These are phyloP conservation scores for Diaporthe aspalathi DNA, from an alignment of 2,329 filamentous ascomycete species.

Conservation along the genomic window DNA sequence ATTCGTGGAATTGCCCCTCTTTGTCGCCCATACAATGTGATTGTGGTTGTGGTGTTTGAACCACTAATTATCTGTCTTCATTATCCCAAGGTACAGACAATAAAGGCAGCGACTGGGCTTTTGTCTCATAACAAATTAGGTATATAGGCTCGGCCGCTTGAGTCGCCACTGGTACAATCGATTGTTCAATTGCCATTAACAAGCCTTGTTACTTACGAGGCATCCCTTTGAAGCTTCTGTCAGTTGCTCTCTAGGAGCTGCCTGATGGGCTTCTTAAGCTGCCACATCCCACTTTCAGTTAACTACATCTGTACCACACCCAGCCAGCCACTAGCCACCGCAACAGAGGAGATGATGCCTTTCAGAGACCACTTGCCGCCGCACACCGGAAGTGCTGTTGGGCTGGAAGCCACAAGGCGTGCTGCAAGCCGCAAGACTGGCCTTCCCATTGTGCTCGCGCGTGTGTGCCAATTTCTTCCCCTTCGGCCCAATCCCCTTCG, in stretches of 20 bases:
- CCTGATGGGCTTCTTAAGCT: not conserved
- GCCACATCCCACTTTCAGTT: not conserved
- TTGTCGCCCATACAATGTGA: not conserved
- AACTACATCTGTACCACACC: not conserved
- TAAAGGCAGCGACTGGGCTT: not conserved
- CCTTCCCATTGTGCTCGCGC: constrained; percentile 23
- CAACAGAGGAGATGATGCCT: constrained; percentile 8
- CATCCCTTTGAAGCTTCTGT: not conserved
- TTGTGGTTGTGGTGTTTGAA: not conserved
- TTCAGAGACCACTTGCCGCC: not conserved
- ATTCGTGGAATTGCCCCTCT: not conserved
- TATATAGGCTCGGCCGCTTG: not conserved
- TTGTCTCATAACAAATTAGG: not conserved
- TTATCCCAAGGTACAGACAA: not conserved
- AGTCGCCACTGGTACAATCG: not conserved
- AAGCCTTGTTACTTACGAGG: not conserved
- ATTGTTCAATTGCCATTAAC: not conserved
- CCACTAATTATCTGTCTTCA: not conserved
- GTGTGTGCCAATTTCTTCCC: not conserved
- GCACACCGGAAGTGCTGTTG: not conserved
- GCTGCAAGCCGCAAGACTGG: not conserved
- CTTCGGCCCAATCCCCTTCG: not conserved
- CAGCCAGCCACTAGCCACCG: not conserved
- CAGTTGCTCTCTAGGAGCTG: too few species aligned
- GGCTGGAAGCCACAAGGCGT: not conserved